phyloP scores from a whole-genome alignment of 2,329 filamentous ascomycete species.

The Ustulina deusta region DNA sequence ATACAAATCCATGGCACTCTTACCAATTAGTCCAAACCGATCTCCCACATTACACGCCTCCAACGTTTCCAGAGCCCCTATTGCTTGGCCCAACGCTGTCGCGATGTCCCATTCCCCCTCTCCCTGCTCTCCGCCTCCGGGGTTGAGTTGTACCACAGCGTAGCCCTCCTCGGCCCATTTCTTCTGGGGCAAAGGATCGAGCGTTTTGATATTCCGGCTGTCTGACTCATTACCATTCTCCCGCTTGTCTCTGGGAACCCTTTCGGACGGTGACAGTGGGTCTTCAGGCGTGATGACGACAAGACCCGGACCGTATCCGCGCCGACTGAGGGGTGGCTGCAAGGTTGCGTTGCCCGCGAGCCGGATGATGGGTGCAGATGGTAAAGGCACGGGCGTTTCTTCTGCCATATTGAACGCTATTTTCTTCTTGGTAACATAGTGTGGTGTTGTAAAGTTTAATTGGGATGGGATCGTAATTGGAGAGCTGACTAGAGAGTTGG shows the following conservation, averaged over 20 bases:
- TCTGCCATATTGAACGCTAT: constrained; percentile 19
- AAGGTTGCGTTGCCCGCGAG: constrained; percentile 34
- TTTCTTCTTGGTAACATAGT: not conserved
- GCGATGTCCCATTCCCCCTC: constrained; percentile 31
- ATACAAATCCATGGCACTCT: constrained; percentile 15
- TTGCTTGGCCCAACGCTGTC: constrained; percentile 24
- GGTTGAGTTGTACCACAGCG: constrained; percentile 66
- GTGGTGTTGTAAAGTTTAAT: not conserved
- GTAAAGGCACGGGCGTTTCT: constrained; percentile 32
- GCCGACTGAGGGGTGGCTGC: constrained; percentile 52
- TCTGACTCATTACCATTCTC: not conserved
- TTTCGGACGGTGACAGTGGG: constrained; percentile 37
- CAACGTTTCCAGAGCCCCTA: constrained; percentile 40
- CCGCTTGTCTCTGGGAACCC: constrained; percentile 5
- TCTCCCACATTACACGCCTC: constrained; percentile 53
- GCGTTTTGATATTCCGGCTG: constrained; percentile 38
- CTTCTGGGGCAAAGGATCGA: constrained; percentile 65
- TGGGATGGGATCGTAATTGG: not conserved
- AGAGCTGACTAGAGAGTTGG: constrained; percentile 2
- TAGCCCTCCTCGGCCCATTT: constrained; percentile 82
- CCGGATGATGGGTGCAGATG: constrained; percentile 32
- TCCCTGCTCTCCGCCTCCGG: constrained; percentile 39
- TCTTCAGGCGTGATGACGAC: constrained; percentile 49
- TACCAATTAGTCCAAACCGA: constrained; percentile 56
- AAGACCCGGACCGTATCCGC: constrained; percentile 54